Base-by-base conservation (phyloP, 352 stramenopile genomes). In the Phytophthora podocarpi region DNA sequence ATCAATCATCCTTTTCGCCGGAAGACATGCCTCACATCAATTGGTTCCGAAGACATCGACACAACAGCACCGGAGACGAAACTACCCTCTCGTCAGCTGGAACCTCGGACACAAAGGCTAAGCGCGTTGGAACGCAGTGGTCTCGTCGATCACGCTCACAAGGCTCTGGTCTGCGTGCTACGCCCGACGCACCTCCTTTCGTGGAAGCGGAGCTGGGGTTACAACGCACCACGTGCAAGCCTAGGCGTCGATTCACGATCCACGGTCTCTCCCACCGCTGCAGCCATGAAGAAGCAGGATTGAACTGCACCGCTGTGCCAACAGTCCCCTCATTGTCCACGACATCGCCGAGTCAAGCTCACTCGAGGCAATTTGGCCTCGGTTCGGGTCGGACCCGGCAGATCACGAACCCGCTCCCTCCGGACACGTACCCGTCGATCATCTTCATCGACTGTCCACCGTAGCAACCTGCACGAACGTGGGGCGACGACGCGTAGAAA, bases 381-480 rank as follows among this genome's bases (percentile, higher is more conserved):
- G n/a, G 42, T 27, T 28, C 13, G 24, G 35, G 23, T 39, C 23
- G 35, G 8, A 39, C 48, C 23, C 26, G 15, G 12, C 26, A 12
- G 8, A 39, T 28, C 4, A 28, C 27, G 11, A 28, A 15, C 4
- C 10, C 46, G 18, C 13, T 56, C 48, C 39, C 20, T 15, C 28
- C 39, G 7, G 26, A 46, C 3, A 21, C n/a, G 7, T 18, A 37
- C 18, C 50, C 39, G 24, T 51, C 39, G 24, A 51, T 59, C 39
- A 59, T 59, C n/a, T 59, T 59, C 28, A 59, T 59, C 16, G 51
- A 59, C 23, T 59, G 51, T 13, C 51, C 51, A 30, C 51, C 51
- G n/a, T 59, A 59, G 34, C 15, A 23, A 23, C 34, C 23, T 40
- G n/a, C n/a, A n/a, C n/a, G n/a, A n/a, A n/a, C n/a, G n/a, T n/a